Base-by-base conservation (phyloP, 2,329 filamentous ascomycete species). In the Ophiostoma ulmi region DNA sequence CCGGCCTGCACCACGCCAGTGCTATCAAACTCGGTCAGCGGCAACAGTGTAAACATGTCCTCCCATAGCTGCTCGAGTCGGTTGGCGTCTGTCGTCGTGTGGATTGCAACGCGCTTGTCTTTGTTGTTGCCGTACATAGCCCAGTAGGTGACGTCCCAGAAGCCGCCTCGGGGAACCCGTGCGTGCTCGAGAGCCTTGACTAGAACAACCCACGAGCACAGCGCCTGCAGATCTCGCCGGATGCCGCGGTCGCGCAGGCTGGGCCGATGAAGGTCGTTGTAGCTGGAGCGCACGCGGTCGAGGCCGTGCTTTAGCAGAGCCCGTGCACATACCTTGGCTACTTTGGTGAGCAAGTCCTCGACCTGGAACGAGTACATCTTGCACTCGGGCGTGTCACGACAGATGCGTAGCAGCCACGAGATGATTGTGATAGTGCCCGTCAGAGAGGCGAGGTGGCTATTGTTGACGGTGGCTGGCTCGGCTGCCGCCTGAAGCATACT, bases 11-110 rank as follows among this genome's bases (percentile, higher is more conserved):
- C 73, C 10, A 86, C 77, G 0, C 89, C 89, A 14, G 76, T 75
- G 68, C 82, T 80, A 74, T 88, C 84, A 74, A 91, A 87, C 72
- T 89, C 87, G 35, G 81, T 81, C 0, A 91, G 79, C 0, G 89
- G 88, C 8, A 91, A 80, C 2, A 91, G 79, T 0, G 83, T 83
- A 73, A 90, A 90, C 76, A 89, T 79, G 26, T 79, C 80, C 70
- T 83, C 81, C 89, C 89, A 91, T 4, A 85, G 75, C 11, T 77
- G 77, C 76, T 91, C 89, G 68, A 89, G 82, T 1, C 77, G 75
- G 20, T 80, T 78, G 8, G 81, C 82, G 74, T 89, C 81, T 1
- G 75, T 75, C 31, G 80, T 79, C 3, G 78, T 77, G 1, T 79
- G 74, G 31, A 78, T 41, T 0, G 55, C 31, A 1, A 20, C 26